Evolutionary conservation across 2,329 filamentous ascomycete species (phyloP).

Genomic region (Cladophialophora carrionii): DNA sequence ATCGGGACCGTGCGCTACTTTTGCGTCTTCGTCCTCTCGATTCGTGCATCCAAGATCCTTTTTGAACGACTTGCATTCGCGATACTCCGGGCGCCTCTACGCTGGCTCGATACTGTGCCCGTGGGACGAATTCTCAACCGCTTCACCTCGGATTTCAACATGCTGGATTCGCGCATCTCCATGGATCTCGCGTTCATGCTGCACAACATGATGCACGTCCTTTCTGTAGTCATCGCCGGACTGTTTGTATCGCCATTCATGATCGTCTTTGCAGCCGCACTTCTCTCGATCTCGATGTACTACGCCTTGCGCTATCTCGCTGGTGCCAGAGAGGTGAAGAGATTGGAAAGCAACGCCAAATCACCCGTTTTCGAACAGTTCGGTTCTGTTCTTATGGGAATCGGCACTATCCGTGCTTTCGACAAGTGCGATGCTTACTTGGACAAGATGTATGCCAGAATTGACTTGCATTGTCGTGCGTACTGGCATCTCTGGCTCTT

Average conservation of each 20-base stretch:
- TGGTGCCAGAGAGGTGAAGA: conserved; percentile 74
- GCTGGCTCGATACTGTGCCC: conserved; percentile 80
- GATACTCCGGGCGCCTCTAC: conserved; percentile 71
- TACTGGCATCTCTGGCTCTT: conserved; percentile 72
- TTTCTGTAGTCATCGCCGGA: conserved; percentile 68
- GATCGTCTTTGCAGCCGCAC: conserved; percentile 62
- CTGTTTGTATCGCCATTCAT: conserved; percentile 70
- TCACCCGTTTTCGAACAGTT: conserved; percentile 82
- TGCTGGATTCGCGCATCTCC: conserved; percentile 69
- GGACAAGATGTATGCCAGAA: conserved; percentile 68
- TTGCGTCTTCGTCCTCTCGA: conserved; percentile 66
- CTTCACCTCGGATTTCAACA: conserved; percentile 76
- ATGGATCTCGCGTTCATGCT: conserved; percentile 65
- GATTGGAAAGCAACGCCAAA: conserved; percentile 75
- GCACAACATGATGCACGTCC: conserved; percentile 63
- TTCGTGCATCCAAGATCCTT: conserved; percentile 69
- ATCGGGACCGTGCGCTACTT: conserved; percentile 66
- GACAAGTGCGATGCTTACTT: conserved; percentile 69
- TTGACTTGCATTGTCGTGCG: conserved; percentile 69
- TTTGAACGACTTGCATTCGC: conserved; percentile 69
- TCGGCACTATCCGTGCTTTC: conserved; percentile 76
- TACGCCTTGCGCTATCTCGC: conserved; percentile 66
- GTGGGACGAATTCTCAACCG: conserved; percentile 76
- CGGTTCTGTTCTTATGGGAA: conserved; percentile 70
- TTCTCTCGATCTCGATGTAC: conserved; percentile 62